Base-by-base conservation (phyloP, 2,329 filamentous ascomycete genomes). In the Ophiostoma tasmaniense region DNA sequence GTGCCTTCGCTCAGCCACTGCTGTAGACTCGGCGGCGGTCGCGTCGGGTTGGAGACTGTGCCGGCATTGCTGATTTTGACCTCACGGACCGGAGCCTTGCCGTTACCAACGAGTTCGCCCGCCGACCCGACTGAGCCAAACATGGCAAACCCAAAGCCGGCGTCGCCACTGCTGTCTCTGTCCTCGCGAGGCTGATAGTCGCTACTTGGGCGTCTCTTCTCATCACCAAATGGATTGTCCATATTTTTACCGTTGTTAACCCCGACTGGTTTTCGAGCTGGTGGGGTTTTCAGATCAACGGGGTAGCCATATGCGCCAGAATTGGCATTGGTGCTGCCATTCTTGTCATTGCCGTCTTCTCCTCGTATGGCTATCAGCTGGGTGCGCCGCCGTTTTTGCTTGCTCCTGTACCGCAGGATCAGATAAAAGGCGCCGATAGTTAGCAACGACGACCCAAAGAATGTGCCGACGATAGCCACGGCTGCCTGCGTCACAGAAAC, bases 401-500 rank as follows among this genome's bases (percentile, higher is more conserved):
- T 73, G 59, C 72, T 71, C 50, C 74, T 70, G 68, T 73, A 75
- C 42, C 78, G 76, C 13, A 76, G 70, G 33, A 81, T 74, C 22
- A 79, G 72, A 52, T 78, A 78, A 70, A 79, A 79, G 33, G 75
- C 74, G 2, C 77, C 66, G 3, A 80, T 76, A 0, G 78, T 80
- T 39, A 82, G 74, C 25, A 82, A 73, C 1, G 79, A 76, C 2
- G 78, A 79, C n/a, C 77, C 80, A 66, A 81, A 74, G 42, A 81
- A 78, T 65, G 78, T 79, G 17, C 77, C 80, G 3, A 81, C 78
- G 22, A 82, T 77, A 11, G 79, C 80, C 5, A 81, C 70, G 0
- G 80, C 79, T 0, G 76, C 77, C 74, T 81, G 79, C 0, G 79
- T 81, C 20, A 78, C 78, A 2, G 79, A 80, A 1, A 81, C 76